Conservation (phyloP, 768 basidiomycete genomes). For the Tubosaeta sp. region DNA sequence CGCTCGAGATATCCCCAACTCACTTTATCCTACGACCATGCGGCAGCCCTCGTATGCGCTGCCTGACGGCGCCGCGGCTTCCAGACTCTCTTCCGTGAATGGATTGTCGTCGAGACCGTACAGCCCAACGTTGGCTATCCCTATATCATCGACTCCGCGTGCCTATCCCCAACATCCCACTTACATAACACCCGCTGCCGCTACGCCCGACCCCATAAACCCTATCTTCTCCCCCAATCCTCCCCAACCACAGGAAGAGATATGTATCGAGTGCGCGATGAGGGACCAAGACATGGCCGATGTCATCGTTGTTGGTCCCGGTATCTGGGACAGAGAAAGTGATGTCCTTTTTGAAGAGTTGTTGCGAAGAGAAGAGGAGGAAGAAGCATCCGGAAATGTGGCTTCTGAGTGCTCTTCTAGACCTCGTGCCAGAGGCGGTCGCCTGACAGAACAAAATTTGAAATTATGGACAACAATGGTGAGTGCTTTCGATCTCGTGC, state of each 20-base stretch:
- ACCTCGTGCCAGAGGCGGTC: conserved; percentile 62
- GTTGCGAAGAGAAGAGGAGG: conserved; percentile 64
- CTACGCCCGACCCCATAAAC: conserved; percentile 54
- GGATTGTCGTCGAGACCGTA: conserved; percentile 58
- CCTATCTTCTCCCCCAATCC: conserved; percentile 57
- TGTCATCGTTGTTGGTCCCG: conserved; percentile 80
- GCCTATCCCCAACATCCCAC: conserved; percentile 74
- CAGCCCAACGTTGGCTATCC: conserved; percentile 35
- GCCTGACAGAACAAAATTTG: conserved; percentile 72
- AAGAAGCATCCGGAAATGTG: conserved; percentile 49
- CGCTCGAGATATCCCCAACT: conserved; percentile 25
- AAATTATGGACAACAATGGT: conserved; percentile 78
- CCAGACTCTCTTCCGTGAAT: conserved; percentile 44
- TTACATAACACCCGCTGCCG: conserved; percentile 54
- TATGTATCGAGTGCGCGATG: conserved; percentile 98
- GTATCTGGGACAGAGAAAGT: conserved; percentile 89
- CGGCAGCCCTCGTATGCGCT: conserved; percentile 45
- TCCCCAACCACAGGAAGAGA: conserved; percentile 61
- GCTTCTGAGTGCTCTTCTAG: conserved; percentile 50
- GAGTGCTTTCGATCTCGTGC: conserved; percentile 29
- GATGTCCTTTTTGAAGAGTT: conserved; percentile 81
- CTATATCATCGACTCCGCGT: conserved; percentile 63
- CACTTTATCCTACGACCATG: conserved; percentile 39
- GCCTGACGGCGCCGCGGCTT: conserved; percentile 30
- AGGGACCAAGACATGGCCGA: conserved; percentile 98